These are phyloP conservation scores for Clarkia xantiana DNA, from an alignment of 345 rosid genomes.

Conservation along the genomic window DNA sequence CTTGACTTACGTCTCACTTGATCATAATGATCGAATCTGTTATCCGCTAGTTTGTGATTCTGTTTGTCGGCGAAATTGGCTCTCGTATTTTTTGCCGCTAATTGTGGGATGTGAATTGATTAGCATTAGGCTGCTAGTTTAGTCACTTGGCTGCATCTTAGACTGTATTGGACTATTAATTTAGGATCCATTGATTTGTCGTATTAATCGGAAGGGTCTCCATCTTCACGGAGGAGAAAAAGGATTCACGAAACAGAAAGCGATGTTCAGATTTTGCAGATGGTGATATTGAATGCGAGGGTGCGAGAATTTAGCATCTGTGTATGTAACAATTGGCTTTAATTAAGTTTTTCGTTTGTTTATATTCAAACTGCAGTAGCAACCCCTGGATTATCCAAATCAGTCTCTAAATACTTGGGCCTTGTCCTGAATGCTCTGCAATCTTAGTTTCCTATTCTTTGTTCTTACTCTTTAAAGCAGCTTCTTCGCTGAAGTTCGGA, in stretches of 20 bases:
- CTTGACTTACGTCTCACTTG: too few species aligned
- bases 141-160: constrained; percentile 8
- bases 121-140: constrained; percentile 2
- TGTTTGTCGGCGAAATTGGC: too few species aligned
- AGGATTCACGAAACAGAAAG: constrained; percentile 5
- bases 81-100: too few species aligned
- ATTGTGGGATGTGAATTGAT: too few species aligned
- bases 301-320: too few species aligned
- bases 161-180: not conserved
- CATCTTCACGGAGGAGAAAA: constrained; percentile 6
- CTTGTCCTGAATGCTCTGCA: too few species aligned
- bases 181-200: constrained; percentile 11
- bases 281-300: too few species aligned
- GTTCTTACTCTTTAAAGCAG: not conserved
- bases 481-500: constrained; percentile 47
- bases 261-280: not conserved
- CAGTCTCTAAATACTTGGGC: too few species aligned
- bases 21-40: too few species aligned
- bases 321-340: not conserved
- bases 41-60: not conserved
- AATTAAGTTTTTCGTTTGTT: too few species aligned
- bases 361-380: too few species aligned
- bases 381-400: too few species aligned
- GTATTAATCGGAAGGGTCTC: constrained; percentile 8
- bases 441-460: not conserved